Evolutionary conservation across 2,329 filamentous ascomycete species (phyloP), one percentile per base, ranked within the genome.

Genomic region (Curvularia sp.): DNA sequence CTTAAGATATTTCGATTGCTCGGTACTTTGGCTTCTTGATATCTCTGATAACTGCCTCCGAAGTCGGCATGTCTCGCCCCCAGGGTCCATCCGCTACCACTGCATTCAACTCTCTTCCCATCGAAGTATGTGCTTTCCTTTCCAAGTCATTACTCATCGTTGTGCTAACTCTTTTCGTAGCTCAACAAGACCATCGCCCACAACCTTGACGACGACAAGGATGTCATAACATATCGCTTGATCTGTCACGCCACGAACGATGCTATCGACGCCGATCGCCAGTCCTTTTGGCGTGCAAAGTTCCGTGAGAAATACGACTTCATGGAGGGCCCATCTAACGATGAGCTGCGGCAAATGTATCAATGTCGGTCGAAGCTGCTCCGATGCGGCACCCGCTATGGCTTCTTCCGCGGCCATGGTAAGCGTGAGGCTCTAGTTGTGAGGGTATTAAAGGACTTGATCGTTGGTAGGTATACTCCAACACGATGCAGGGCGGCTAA

Each of bases 211-310:
- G 57, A 58, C 6, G 82, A 84, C 65, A 63, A 66, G 18, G 81
- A 84, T 59, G 65, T 85, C 13, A 64, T 67, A 23, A 74, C 62
- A 51, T 84, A 80, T 64, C 69, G 74, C 6, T 54, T 66, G 1
- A 63, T 79, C 19, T 84, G 82, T 70, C 69, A 65, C 7, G 64
- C 62, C 3, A 78, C 79, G 0, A 67, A 73, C 32, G 53, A 74
- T 60, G 76, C 80, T 6, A 68, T 84, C 52, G 74, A 80, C 28
- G 74, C 70, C 5, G 75, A 79, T 41, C 64, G 74, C 9, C 55
- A 63, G 23, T 79, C 77, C 6, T 81, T 84, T 66, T 86, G 83
- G 83, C 78, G 80, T 34, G 61, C 67, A 36, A 76, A 73, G 18
- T 85, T 82, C 63, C 66, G 74, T 13, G 54, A 70, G 21, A 71